Percentiles rank a stretch among this genome's conserved stretches.
Conservation (phyloP, 345 rosid species). For the Euclidium syriacum region DNA sequence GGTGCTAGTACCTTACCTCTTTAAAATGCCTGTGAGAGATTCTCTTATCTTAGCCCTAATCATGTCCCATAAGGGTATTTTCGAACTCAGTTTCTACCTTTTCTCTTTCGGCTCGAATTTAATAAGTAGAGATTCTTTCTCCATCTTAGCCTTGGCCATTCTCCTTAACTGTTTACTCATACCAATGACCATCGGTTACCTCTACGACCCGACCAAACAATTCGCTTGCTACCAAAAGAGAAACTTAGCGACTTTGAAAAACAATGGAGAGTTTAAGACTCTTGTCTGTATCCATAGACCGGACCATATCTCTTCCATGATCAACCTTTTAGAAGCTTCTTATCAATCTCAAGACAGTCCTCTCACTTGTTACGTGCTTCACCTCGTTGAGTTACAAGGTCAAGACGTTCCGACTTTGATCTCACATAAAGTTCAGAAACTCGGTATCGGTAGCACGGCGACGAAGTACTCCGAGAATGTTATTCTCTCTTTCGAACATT, state of each 20-base stretch:
- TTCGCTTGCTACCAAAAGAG: constrained; percentile 46
- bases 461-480: constrained; percentile 35
- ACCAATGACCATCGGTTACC: constrained; percentile 12
- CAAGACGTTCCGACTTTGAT: constrained; percentile 44
- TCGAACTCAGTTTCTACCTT: constrained; percentile 30
- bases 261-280: constrained; percentile 33
- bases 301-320: constrained; percentile 32
- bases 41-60: constrained; percentile 19
- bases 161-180: constrained; percentile 22
- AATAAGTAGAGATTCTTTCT: background rate
- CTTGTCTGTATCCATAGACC: constrained; percentile 52
- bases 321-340: constrained; percentile 34
- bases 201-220: constrained; percentile 43
- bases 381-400: constrained; percentile 49
- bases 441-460: background rate
- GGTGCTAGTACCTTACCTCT: constrained; percentile 13
- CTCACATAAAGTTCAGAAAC: constrained; percentile 41
- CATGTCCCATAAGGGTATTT: constrained; percentile 29
- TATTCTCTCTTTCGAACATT: constrained; percentile 32
- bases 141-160: constrained; percentile 12
- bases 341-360: constrained; percentile 34
- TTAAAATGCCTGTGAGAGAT: constrained; percentile 29
- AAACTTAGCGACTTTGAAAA: constrained; percentile 28
- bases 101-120: background rate
- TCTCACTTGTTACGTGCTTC: constrained; percentile 41